Evolutionary conservation across 2,329 filamentous ascomycete genomes (phyloP), one percentile per base, ranked within the genome.

Genomic region (Fusarium irregulare): DNA sequence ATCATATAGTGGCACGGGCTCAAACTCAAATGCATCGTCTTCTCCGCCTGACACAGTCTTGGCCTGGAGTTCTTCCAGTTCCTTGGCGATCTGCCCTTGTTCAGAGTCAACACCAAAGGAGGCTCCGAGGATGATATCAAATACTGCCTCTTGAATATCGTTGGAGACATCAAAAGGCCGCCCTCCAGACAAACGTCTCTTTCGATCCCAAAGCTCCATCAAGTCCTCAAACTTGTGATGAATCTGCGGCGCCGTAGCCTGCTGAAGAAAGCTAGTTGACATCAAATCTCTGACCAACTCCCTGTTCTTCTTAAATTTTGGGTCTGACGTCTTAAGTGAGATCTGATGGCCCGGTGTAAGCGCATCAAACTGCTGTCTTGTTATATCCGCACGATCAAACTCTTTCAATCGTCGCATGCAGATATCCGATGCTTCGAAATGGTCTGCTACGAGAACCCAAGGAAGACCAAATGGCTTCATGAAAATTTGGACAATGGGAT

Each of bases 141-240:
- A 68, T 1, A 75, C 66, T 0, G 73, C 63, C 21, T 78, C 70
- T 21, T 74, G 71, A 2, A 81, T 71, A 44, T 81, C 79, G 12
- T 68, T 42, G 1, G 62, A 48, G 2, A 75, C 74, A 7, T 75
- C 66, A 40, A 81, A 81, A 2, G 78, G 77, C 3, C 71, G 49
- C 7, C 76, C 75, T 1, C 66, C 49, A 9, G 76, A 71, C 27
- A 28, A 28, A 28, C 27, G 27, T 28, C 27, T 54, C 58, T 81
- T 81, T 10, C 71, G 32, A 14, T 54, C 53, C 79, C 79, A 81
- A 11, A 81, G 69, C 12, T 75, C 70, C 12, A 81, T 46, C 12
- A 81, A 66, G 13, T 66, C 60, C 12, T 64, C 57, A 10, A 73
- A 72, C 34, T 77, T 80, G 12, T 70, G 54, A 40, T 80, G 72